Evolutionary conservation across 768 basidiomycete species (phyloP), one percentile per base, ranked within the genome.

Genomic region (Paxillus rubicundulus): DNA sequence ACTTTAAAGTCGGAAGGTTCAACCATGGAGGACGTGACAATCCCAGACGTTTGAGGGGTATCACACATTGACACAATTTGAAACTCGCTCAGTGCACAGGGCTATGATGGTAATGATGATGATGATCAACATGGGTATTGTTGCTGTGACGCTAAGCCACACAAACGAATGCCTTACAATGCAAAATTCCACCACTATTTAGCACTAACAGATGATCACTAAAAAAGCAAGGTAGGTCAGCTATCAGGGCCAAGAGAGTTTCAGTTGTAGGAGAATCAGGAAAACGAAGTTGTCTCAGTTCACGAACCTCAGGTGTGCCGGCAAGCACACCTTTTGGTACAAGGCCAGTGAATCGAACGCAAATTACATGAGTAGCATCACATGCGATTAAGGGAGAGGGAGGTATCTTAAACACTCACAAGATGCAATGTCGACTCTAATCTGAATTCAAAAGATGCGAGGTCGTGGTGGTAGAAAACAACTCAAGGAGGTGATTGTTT

Each of bases 291-390:
- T 84, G 86, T 89, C 87, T 89, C 88, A 89, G 80, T 70, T 65
- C 78, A 75, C 70, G 70, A 63, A 61, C 76, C 80, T 77, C 86
- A 86, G 86, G 81, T 72, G 74, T 66, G 80, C 85, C 74, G 87
- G 88, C 88, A 75, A 76, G 84, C 80, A 76, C 73, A 72, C 82
- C 86, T 80, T 89, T 87, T 86, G 81, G 78, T 73, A 61, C 77
- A 75, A 74, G 76, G 74, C 67, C 65, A 68, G 70, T 67, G 75
- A 67, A 72, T 90, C 88, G 86, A 89, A 89, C 88, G 88, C 88
- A 90, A 90, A 90, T 90, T 90, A 90, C 88, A 73, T 76, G 59
- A 74, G 69, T 71, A 76, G 60, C 86, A 89, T 88, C 77, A 73
- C 80, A 4, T 56, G 20, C 8, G 13, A 27, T 13, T 1, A 70